Evolutionary conservation across 2,329 filamentous ascomycete species (phyloP), one percentile per base, ranked within the genome.

Genomic region (Beauveria bassiana): DNA sequence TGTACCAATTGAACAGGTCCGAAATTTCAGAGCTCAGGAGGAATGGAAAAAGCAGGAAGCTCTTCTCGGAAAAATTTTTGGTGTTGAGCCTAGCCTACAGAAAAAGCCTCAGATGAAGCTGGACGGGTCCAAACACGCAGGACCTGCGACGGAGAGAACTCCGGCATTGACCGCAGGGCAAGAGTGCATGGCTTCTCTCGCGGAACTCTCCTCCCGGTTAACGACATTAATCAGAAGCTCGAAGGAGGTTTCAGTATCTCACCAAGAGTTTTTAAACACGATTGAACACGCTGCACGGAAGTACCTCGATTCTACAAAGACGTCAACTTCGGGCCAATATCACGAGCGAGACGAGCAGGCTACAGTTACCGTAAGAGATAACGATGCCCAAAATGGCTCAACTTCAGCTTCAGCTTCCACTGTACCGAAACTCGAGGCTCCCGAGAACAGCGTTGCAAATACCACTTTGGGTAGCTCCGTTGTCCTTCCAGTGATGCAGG

Each of bases 1-100:
- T 49, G 77, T 79, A 42, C 67, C 71, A 16, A 77, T 70, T 58
- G 75, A 73, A 2, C 75, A 79, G 3, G 76, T 77, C 12, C 81
- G 78, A 63, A 72, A 70, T 0, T 77, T 79, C 56, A 75, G 77
- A 16, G 80, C 80, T 0, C 77, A 80, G 52, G 79, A 85, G 67
- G 81, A 84, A 66, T 77, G 77, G 49, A 84, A 81, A 65, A 71
- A 72, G 2, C 83, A 86, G 62, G 84, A 86, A 64, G 72, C 75
- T 1, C 77, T 82, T 0, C 66, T 86, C 5, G 80, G 76, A 2
- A 77, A 73, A 49, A 79, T 86, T 18, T 81, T 86, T 53, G 81
- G 79, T 46, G 68, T 83, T 2, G 78, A 83, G 50, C 72, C 75
- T 3, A 73, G 67, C 24, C 66, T 75, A 2, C 64, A 70, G 16